phyloP scores from a whole-genome alignment of 345 rosid species.

The Erysimum cheiranthoides region DNA sequence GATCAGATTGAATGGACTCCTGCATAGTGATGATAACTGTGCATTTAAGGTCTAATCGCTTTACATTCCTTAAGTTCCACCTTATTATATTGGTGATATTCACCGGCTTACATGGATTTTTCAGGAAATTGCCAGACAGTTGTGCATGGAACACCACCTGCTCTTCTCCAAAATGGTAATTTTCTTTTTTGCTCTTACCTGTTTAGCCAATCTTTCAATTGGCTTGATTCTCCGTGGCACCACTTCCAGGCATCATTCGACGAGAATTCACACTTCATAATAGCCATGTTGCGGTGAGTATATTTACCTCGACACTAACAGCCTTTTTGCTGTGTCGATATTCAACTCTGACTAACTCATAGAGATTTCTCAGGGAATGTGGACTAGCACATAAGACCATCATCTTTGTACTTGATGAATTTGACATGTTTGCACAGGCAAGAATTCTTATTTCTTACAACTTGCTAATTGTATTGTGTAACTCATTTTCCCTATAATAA shows the following conservation, averaged over 20 bases:
- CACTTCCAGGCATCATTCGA: constrained; percentile 84
- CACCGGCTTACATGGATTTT: constrained; percentile 5
- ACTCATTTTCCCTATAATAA: neutral
- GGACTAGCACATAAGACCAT: constrained; percentile 94
- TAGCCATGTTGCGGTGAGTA: constrained; percentile 82
- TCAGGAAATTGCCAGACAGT: constrained; percentile 90
- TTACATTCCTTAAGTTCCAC: neutral
- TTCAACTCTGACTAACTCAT: constrained; percentile 25
- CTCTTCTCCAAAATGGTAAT: constrained; percentile 86
- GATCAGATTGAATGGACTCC: constrained; percentile 87
- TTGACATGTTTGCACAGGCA: constrained; percentile 96
- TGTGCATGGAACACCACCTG: constrained; percentile 82
- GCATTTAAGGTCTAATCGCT: constrained; percentile 71
- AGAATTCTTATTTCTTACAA: constrained; percentile 30
- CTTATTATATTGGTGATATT: neutral
- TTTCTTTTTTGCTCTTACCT: neutral
- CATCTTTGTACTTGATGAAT: constrained; percentile 85
- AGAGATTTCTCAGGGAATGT: constrained; percentile 71
- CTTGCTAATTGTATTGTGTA: neutral
- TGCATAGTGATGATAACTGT: constrained; percentile 81
- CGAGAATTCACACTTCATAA: constrained; percentile 87
- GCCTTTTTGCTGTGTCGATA: constrained; percentile 23
- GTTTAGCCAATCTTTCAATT: neutral
- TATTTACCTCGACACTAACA: neutral
- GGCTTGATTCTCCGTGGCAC: constrained; percentile 26